phyloP scores from a whole-genome alignment of 1,284 basidiomycete genomes.

The Ceratobasidium sp. region DNA sequence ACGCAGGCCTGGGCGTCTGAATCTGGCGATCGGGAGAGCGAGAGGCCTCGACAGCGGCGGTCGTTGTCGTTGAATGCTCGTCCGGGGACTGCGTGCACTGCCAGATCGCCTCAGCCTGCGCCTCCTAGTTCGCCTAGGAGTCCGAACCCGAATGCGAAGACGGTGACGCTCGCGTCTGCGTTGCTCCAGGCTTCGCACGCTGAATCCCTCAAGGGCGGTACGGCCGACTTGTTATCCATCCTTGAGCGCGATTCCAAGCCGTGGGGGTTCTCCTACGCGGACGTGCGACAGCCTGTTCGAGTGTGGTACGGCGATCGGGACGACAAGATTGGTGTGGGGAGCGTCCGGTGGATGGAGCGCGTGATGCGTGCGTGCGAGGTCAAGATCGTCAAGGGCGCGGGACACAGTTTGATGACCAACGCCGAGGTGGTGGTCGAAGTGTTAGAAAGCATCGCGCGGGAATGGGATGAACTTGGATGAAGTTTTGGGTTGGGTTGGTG shows the following conservation, averaged over 20 bases:
- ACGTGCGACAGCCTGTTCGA: constrained; percentile 82
- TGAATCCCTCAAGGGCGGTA: constrained; percentile 90
- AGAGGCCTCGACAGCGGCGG: constrained; percentile 11
- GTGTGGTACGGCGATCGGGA: constrained; percentile 96
- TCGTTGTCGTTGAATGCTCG: constrained; percentile 35
- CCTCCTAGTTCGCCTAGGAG: constrained; percentile 27
- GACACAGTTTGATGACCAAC: constrained; percentile 93
- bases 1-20: constrained; percentile 43
- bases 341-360: constrained; percentile 90
- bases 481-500: constrained; percentile 1
- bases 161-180: constrained; percentile 66
- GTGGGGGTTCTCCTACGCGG: constrained; percentile 63
- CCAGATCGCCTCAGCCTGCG: constrained; percentile 1
- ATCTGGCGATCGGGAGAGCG: constrained; percentile 13
- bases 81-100: constrained; percentile 6
- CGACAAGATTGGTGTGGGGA: constrained; percentile 90
- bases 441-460: constrained; percentile 69
- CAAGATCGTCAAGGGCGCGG: constrained; percentile 86
- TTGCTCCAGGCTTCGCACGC: constrained; percentile 94
- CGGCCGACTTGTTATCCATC: constrained; percentile 82
- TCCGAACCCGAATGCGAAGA: constrained; percentile 30
- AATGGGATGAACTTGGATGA: constrained; percentile 50
- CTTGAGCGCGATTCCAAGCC: constrained; percentile 52
- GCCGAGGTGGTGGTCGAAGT: constrained; percentile 89
- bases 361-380: constrained; percentile 84